phyloP scores from a whole-genome alignment of 108 stramenopile species.

The Schizochytrium sp. region DNA sequence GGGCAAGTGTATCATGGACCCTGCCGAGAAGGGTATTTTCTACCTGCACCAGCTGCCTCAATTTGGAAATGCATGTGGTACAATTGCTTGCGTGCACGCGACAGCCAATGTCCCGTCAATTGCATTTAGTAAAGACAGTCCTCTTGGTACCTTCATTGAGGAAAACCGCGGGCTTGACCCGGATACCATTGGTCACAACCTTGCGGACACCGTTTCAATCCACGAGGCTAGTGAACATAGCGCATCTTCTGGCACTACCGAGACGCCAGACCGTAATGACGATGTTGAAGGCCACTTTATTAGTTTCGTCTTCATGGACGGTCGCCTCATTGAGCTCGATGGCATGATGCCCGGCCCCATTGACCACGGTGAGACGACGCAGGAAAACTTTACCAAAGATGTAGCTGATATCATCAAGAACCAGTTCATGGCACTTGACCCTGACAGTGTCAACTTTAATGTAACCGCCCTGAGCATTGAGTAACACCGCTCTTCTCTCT shows the following conservation, averaged over 20 bases:
- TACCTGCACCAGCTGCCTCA: constrained; percentile 37
- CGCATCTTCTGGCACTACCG: constrained; percentile 57
- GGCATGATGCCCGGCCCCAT: constrained; percentile 50
- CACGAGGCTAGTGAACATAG: constrained; percentile 40
- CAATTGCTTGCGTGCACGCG: constrained; percentile 60
- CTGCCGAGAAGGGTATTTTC: constrained; percentile 50
- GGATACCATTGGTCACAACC: neutral
- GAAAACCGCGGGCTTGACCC: constrained; percentile 23
- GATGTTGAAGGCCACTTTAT: constrained; percentile 51
- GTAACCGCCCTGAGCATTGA: constrained; percentile 43
- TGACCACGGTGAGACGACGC: constrained; percentile 54
- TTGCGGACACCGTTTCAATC: neutral
- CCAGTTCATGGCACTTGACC: constrained; percentile 56
- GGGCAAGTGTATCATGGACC: constrained; percentile 34
- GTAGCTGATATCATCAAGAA: constrained; percentile 55
- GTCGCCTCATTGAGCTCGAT: constrained; percentile 51
- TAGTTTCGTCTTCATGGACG: constrained; percentile 29
- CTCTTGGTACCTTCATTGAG: constrained; percentile 16
- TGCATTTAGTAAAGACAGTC: neutral
- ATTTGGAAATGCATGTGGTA: constrained; percentile 64
- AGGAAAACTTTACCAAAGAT: neutral
- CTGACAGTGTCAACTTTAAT: constrained; percentile 59
- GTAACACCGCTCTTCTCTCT: neutral
- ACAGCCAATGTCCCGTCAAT: neutral
- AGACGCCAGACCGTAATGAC: constrained; percentile 54